These are phyloP conservation scores for Thalia dealbata DNA, from an alignment of 176 grass and related monocot species.

Conservation along the genomic window DNA sequence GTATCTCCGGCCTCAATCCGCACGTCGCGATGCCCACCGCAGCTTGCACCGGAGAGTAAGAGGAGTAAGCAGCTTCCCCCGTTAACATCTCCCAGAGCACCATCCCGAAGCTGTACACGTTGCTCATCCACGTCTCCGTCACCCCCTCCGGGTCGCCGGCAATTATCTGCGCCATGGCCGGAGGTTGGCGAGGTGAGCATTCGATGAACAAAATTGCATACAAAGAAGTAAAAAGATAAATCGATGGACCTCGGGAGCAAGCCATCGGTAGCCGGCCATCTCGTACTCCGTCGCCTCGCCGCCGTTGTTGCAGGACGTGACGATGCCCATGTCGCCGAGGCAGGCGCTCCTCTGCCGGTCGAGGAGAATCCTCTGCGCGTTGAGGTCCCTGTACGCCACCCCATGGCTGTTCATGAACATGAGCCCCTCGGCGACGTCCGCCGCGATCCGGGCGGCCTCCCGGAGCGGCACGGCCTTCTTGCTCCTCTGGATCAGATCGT, in stretches of 20 bases:
- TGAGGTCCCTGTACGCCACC: constrained; percentile 79
- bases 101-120: constrained; percentile 90
- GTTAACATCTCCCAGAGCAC: constrained; percentile 91
- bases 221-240: too few relatives aligned
- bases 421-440: constrained; percentile 67
- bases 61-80: constrained; percentile 82
- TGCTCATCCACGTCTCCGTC: constrained; percentile 90
- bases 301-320: constrained; percentile 76
- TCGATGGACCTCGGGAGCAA: constrained; percentile 99
- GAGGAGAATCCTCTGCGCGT: constrained; percentile 58
- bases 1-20: constrained; percentile 81
- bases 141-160: constrained; percentile 82
- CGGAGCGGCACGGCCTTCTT: constrained; percentile 47
- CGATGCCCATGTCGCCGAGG: constrained; percentile 90
- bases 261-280: constrained; percentile 86
- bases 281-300: constrained; percentile 96
- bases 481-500: constrained; percentile 61
- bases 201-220: too few relatives aligned
- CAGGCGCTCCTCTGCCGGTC: constrained; percentile 79
- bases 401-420: constrained; percentile 88
- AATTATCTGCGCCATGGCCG: constrained; percentile 52
- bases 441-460: constrained; percentile 52
- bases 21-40: constrained; percentile 85
- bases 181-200: background rate
- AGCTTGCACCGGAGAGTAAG: constrained; percentile 86